Evolutionary conservation across 768 basidiomycete genomes (phyloP).

Genomic region (Phaeotremella fagi): DNA sequence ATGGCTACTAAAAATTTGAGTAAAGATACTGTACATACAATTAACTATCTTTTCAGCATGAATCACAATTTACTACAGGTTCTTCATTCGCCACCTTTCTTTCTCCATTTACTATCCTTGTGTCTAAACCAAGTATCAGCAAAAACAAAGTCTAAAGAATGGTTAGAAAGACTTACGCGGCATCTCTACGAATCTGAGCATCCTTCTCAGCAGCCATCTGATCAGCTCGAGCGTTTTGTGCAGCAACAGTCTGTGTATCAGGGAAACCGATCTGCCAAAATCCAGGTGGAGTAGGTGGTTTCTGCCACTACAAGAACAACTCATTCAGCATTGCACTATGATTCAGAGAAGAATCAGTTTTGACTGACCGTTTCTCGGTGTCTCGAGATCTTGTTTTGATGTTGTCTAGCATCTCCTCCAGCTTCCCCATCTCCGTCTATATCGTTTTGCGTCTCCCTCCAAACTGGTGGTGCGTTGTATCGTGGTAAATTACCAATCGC

Average conservation of each 20-base stretch:
- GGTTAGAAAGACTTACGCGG: constrained; percentile 52
- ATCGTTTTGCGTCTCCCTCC: constrained; percentile 58
- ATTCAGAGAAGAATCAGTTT: background rate
- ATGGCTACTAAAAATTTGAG: no score
- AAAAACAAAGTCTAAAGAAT: no score
- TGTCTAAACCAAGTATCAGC: constrained; percentile 7
- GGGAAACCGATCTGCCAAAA: constrained; percentile 93
- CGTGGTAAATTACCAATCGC: constrained; percentile 67
- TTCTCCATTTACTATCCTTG: constrained; percentile 32
- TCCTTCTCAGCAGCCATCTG: constrained; percentile 68
- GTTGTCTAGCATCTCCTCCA: constrained; percentile 18
- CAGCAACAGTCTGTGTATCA: constrained; percentile 68
- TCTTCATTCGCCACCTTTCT: no score
- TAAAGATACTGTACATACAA: no score
- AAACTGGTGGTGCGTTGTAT: constrained; percentile 63
- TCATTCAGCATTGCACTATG: constrained; percentile 1
- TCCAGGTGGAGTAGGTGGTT: constrained; percentile 70
- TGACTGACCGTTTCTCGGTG: constrained; percentile 38
- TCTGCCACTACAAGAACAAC: constrained; percentile 61
- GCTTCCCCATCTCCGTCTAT: constrained; percentile 20
- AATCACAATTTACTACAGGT: no score
- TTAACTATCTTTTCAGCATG: no score
- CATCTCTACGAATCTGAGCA: constrained; percentile 59
- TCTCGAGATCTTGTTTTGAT: constrained; percentile 40
- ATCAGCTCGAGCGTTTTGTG: constrained; percentile 68